Evolutionary conservation across 2,329 filamentous ascomycete genomes (phyloP), one percentile per base, ranked within the genome.

Genomic region (Sarocladium kiliense): DNA sequence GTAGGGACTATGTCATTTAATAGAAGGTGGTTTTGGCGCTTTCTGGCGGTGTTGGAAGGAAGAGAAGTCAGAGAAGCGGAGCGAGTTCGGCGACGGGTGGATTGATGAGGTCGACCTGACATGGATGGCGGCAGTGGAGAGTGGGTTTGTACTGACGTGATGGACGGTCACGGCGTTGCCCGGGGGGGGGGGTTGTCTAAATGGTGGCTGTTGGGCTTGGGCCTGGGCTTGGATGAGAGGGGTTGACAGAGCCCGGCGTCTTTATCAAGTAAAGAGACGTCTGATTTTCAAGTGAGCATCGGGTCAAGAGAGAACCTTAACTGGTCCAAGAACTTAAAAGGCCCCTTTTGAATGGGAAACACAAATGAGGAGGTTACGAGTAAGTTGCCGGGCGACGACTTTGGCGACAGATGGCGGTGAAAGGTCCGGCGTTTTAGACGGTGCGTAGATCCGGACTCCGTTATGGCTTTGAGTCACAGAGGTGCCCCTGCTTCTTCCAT

Each of bases 41-140:
- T 53, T 39, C 23, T 26, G 21, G 34, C 50, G 21, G n/a, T 53
- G 18, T 23, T 53, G 32, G 36, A 39, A 14, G 11, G 34, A n/a
- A n/a, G 6, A 25, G 32, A 53, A 41, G 50, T 41, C 50, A 41
- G 34, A 27, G 36, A 25, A 39, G 47, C 47, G 47, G 47, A 51
- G 47, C 47, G 47, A 51, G 47, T 21, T 51, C 47, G 47, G 47
- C 47, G 47, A 18, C 47, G 84, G 42, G 66, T 66, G 12, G 65
- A 67, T 36, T 58, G 60, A 54, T 36, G 47, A 51, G 47, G 47
- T 34, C 19, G 47, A 36, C 18, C 47, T 34, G 47, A 51, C 47
- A 36, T 32, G 26, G 47, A 21, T 51, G 27, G 44, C 25, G 44
- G 21, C 19, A 30, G 44, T 27, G 44, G 44, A 47, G 44, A 47